Conservation (phyloP, 148 eudicot species). For the Rhododendron kiyosumense region DNA sequence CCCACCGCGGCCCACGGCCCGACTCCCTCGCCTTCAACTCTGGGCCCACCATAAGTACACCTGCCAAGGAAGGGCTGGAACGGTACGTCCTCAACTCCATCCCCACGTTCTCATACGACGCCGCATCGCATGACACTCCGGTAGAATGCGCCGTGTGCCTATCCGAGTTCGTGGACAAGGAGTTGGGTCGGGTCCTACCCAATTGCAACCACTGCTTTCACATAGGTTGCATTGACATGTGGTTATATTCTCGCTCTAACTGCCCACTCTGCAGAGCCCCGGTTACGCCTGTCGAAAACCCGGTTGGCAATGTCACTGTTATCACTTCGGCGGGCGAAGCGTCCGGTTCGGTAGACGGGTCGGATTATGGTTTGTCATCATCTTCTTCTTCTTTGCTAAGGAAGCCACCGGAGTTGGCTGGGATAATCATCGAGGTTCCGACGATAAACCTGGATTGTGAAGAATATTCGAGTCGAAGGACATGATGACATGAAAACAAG, state of each 20-base stretch:
- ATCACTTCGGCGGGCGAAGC: background rate
- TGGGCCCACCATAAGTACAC: background rate
- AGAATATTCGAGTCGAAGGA: background rate
- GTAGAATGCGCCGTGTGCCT: slow-evolving; percentile 48
- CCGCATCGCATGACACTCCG: background rate
- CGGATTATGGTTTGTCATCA: background rate
- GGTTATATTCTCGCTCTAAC: slow-evolving; percentile 35
- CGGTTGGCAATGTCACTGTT: background rate
- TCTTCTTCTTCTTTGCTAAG: background rate
- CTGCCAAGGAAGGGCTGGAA: slow-evolving; percentile 15
- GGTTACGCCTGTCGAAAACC: slow-evolving; percentile 5
- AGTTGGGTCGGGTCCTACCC: slow-evolving; percentile 34
- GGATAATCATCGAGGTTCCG: slow-evolving; percentile 1
- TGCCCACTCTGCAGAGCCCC: slow-evolving; percentile 44
- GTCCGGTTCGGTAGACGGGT: background rate
- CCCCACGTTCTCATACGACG: slow-evolving; percentile 8
- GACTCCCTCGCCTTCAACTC: background rate
- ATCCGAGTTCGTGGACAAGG: slow-evolving; percentile 27
- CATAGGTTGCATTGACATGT: slow-evolving; percentile 38
- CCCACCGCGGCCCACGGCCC: background rate
- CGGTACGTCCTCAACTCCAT: slow-evolving; percentile 17
- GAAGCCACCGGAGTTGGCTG: background rate
- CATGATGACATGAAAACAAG: background rate
- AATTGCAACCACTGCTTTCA: slow-evolving; percentile 41
- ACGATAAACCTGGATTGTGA: background rate